Evolutionary conservation across 768 basidiomycete species (phyloP), one percentile per base, ranked within the genome.

Genomic region (Agrocybe pediades): DNA sequence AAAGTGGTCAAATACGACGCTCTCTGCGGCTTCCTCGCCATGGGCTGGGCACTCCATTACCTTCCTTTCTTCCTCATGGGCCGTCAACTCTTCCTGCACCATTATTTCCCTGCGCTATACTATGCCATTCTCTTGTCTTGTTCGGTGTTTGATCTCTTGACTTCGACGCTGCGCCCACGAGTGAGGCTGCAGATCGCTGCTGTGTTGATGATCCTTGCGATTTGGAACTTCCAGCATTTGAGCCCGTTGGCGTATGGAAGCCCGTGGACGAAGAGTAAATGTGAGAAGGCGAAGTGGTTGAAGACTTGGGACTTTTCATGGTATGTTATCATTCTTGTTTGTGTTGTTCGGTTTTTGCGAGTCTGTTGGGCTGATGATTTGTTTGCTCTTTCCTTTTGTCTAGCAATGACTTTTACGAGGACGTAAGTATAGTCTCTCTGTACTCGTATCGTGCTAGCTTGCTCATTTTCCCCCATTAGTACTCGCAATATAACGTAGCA

Each of bases 271-370:
- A 91, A 80, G 72, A 65, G 63, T 7, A 78, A 91, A 56, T 98
- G 97, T 62, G 67, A 79, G 47, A 79, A 74, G 36, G 86, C 92
- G 1, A 87, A 85, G 65, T 95, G 93, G 92, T 60, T 96, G 36
- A 92, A 87, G 74, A 90, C 87, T 4, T 99, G 97, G 97, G 97
- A 99, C 71, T 98, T 98, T 68, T 81, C 85, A 24, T 99, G 95
- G 88, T 86, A 63, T 39, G 81, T 68, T 16, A 23, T 16, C 11
- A 1, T 30, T 3, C 9, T 41, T 13, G 29, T 6, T 25, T 23
- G 9, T 16, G 46, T 49, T 29, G 39, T 44, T 46, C 54, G n/a
- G 23, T 7, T 39, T 51, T 43, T 27, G 11, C 45, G n/a, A 44
- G 9, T 9, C 2, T 15, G 9, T 19, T 40, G 46, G n/a, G 27